phyloP scores from a whole-genome alignment of 768 basidiomycete species.

The Suillus subluteus region DNA sequence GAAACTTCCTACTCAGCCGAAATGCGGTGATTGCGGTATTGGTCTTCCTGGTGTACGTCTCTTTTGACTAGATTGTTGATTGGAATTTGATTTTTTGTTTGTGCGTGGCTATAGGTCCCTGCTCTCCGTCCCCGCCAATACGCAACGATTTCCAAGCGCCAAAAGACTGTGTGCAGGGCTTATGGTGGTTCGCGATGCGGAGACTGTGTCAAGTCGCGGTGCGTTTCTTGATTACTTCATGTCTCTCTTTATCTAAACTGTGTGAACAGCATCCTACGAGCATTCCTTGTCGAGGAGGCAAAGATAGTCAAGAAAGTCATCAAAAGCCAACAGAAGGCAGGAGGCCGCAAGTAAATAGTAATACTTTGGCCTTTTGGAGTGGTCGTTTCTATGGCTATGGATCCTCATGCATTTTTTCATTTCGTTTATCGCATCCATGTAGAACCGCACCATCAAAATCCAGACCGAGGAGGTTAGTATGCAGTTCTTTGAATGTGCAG shows the following conservation, averaged over 20 bases:
- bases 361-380: neutral
- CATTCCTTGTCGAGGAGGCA: conserved; percentile 99
- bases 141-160: conserved; percentile 93
- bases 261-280: conserved; percentile 82
- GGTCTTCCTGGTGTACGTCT: conserved; percentile 89
- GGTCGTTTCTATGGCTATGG: conserved; percentile 18
- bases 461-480: conserved; percentile 17
- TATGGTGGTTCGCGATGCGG: conserved; percentile 99
- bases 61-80: neutral
- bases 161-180: conserved; percentile 94
- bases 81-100: conserved; percentile 11
- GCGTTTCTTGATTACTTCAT: conserved; percentile 30
- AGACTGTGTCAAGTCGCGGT: conserved; percentile 95
- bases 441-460: conserved; percentile 17
- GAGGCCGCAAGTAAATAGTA: conserved; percentile 26
- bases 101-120: conserved; percentile 63
- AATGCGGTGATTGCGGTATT: conserved; percentile 98
- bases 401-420: conserved; percentile 15
- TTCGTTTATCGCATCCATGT: conserved; percentile 27
- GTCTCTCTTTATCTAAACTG: neutral
- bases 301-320: conserved; percentile 99
- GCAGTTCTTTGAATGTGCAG: neutral
- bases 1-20: conserved; percentile 89
- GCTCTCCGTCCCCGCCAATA: conserved; percentile 96
- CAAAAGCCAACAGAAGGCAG: conserved; percentile 74